Conservation (phyloP, 2,329 filamentous ascomycete species). For the Colletotrichum gloeosporioides region DNA sequence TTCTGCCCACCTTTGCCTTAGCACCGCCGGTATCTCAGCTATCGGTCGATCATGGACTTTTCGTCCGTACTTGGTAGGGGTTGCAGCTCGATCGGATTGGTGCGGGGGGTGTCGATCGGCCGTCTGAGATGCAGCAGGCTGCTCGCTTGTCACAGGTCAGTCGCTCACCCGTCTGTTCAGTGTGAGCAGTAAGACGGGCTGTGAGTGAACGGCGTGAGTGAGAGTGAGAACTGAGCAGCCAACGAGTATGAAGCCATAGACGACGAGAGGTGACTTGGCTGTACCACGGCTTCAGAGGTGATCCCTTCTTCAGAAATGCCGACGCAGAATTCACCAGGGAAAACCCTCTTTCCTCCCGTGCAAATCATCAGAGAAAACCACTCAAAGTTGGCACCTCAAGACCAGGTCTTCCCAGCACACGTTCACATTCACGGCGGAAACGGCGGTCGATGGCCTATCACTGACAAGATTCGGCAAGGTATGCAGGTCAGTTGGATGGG, state of each 20-base stretch:
- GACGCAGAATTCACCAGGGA: neutral
- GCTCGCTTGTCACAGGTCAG: neutral
- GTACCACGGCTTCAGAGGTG: neutral
- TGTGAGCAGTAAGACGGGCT: neutral
- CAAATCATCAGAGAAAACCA: slow-evolving; percentile 12
- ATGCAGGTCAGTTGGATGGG: slow-evolving; percentile 1
- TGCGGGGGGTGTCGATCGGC: slow-evolving; percentile 5
- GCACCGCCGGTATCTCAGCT: neutral
- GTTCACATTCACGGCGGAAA: neutral
- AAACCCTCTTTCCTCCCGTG: neutral
- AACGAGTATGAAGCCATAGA: neutral
- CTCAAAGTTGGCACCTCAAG: neutral
- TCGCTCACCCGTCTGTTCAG: neutral
- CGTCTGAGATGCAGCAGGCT: slow-evolving; percentile 14
- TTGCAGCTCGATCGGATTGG: slow-evolving; percentile 15
- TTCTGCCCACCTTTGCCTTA: neutral
- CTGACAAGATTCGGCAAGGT: neutral
- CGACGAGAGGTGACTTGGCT: neutral
- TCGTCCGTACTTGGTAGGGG: neutral
- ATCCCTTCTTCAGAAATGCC: neutral
- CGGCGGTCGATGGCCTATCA: neutral
- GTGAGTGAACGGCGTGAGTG: neutral
- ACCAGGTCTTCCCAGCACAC: neutral
- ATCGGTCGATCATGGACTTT: neutral
- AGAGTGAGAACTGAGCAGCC: slow-evolving; percentile 14